These are phyloP conservation scores for Antrodiella citrinella DNA, from an alignment of 768 basidiomycete species.

Conservation along the genomic window DNA sequence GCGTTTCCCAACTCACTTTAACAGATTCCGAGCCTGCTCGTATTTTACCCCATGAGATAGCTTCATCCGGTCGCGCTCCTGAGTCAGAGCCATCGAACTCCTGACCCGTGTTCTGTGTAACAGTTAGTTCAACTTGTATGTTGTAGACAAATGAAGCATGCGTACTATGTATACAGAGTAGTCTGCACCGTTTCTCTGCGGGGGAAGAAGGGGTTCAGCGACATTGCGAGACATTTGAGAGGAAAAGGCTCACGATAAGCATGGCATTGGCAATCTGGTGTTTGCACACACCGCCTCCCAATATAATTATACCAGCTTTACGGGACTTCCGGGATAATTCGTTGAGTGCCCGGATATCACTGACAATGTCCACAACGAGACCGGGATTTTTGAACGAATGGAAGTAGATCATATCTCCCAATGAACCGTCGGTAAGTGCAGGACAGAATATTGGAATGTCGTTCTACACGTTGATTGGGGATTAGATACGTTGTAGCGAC, in stretches of 20 bases:
- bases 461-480: constrained; percentile 75
- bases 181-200: constrained; percentile 93
- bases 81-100: constrained; percentile 99
- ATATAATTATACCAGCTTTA: constrained; percentile 96
- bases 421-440: constrained; percentile 93
- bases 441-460: constrained; percentile 98
- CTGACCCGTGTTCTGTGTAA: constrained; percentile 84
- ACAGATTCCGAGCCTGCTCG: constrained; percentile 75
- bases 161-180: constrained; percentile 91
- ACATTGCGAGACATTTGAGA: constrained; percentile 8
- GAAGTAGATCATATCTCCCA: constrained; percentile 99
- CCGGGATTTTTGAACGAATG: constrained; percentile 88
- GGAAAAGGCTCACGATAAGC: constrained; percentile 67
- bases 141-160: constrained; percentile 5
- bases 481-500: constrained; percentile 20
- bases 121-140: neutral
- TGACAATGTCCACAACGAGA: constrained; percentile 86
- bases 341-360: constrained; percentile 88
- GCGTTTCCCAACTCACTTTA: constrained; percentile 63
- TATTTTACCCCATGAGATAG: constrained; percentile 98
- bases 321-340: constrained; percentile 80
- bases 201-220: too few species aligned
- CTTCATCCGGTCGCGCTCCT: constrained; percentile 94
- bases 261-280: constrained; percentile 99
- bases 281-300: constrained; percentile 98